These are phyloP conservation scores for Metschnikowia picachoensis DNA, from an alignment of 805 yeast genomes.

Conservation along the genomic window DNA sequence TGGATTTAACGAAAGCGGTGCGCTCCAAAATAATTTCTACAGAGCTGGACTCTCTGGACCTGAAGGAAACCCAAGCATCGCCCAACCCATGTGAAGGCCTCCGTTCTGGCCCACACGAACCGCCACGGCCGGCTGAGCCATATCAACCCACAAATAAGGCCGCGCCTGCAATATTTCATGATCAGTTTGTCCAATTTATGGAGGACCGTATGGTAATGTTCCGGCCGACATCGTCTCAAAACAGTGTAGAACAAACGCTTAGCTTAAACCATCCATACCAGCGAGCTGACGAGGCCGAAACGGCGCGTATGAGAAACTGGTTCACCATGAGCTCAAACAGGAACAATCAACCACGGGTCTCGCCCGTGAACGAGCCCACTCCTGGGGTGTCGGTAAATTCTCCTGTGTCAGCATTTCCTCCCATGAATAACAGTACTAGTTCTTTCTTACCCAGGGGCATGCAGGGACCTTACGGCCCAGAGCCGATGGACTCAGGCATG, in stretches of 20 bases:
- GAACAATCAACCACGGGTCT: neutral
- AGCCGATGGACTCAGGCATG: slow-evolving; percentile 8
- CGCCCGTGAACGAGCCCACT: neutral
- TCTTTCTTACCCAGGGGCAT: slow-evolving; percentile 14
- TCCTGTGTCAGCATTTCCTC: slow-evolving; percentile 1
- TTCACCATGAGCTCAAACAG: slow-evolving; percentile 2
- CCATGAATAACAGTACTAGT: slow-evolving; percentile 9
- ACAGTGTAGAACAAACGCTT: slow-evolving; percentile 14
- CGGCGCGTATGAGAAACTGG: slow-evolving; percentile 4
- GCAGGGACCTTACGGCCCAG: slow-evolving; percentile 4
- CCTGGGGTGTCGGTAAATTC: neutral
- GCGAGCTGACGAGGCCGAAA: slow-evolving; percentile 1
- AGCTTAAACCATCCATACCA: slow-evolving; percentile 16
- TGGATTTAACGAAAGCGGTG: neutral
- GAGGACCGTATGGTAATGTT: slow-evolving; percentile 16
- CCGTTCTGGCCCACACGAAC: slow-evolving; percentile 11
- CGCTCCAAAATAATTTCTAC: neutral
- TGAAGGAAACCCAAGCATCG: neutral
- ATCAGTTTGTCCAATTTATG: slow-evolving; percentile 16
- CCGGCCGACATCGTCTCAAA: slow-evolving; percentile 16
- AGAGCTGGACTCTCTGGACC: neutral
- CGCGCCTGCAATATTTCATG: slow-evolving; percentile 11
- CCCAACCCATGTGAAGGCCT: slow-evolving; percentile 14
- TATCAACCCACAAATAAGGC: slow-evolving; percentile 4
- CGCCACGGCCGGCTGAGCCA: slow-evolving; percentile 12